A percentile compares a stretch with the other conserved stretches of the same genome.
Evolutionary conservation across 352 stramenopile species (phyloP).

Genomic region (Halophytophthora polymorphica): DNA sequence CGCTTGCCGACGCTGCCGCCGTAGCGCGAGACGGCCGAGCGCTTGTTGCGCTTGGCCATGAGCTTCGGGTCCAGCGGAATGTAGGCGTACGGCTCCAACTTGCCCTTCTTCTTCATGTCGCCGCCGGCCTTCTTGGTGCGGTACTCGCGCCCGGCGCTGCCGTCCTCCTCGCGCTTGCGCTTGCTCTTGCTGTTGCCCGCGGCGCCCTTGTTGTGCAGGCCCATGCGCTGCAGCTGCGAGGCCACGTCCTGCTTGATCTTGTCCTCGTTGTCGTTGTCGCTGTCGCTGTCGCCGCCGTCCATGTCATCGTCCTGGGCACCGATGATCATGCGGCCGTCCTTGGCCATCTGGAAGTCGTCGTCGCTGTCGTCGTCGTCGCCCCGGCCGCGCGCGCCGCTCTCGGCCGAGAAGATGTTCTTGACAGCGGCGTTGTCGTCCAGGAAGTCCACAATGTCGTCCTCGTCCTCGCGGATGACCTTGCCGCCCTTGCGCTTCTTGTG

Average conservation of each 20-base stretch:
- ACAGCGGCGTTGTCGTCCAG: slow-evolving; percentile 87
- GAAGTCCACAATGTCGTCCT: slow-evolving; percentile 93
- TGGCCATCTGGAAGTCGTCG: slow-evolving; percentile 87
- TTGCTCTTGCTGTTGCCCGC: slow-evolving; percentile 41
- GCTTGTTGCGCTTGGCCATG: slow-evolving; percentile 90
- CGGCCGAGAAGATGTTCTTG: slow-evolving; percentile 79
- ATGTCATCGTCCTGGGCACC: slow-evolving; percentile 52
- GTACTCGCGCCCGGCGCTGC: slow-evolving; percentile 85
- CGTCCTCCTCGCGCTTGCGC: slow-evolving; percentile 55
- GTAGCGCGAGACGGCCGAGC: slow-evolving; percentile 73
- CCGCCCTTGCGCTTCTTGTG: slow-evolving; percentile 75
- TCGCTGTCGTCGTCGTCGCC: slow-evolving; percentile 56
- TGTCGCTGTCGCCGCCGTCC: slow-evolving; percentile 32
- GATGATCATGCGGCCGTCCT: slow-evolving; percentile 90
- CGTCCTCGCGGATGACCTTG: slow-evolving; percentile 74
- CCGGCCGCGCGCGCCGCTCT: slow-evolving; percentile 3
- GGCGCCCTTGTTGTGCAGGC: slow-evolving; percentile 49
- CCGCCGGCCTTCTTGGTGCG: slow-evolving; percentile 95
- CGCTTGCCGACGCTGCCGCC: slow-evolving; percentile 77
- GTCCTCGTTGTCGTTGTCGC: slow-evolving; percentile 66
- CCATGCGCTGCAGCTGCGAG: slow-evolving; percentile 80
- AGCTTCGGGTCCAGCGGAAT: slow-evolving; percentile 96
- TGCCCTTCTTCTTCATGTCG: slow-evolving; percentile 96
- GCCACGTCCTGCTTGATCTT: slow-evolving; percentile 84
- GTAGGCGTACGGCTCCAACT: slow-evolving; percentile 97